Conservation (phyloP, 495 filamentous ascomycete genomes). For the Xylaria palmicola region DNA sequence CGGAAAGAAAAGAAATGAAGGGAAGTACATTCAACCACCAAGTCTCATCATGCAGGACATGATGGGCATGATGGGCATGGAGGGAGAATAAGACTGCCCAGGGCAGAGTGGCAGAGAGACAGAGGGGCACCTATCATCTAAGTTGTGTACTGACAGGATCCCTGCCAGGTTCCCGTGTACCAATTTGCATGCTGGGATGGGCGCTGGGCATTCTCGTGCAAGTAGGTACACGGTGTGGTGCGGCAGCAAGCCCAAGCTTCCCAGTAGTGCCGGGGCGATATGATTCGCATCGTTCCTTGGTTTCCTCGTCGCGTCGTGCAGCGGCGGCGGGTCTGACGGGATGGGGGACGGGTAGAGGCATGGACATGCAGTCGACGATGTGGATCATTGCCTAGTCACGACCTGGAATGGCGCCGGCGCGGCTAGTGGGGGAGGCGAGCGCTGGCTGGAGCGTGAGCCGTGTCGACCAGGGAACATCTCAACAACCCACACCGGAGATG, state of each 20-base stretch:
- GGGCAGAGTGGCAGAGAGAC: background rate
- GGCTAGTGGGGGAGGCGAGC: background rate
- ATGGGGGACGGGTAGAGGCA: conserved; percentile 17
- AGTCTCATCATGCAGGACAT: conserved; percentile 7
- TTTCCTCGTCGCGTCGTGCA: background rate
- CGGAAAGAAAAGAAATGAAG: conserved; percentile 6
- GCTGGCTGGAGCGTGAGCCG: conserved; percentile 1
- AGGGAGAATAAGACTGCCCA: background rate
- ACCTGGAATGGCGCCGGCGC: conserved; percentile 2
- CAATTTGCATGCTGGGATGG: conserved; percentile 10
- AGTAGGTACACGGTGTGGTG: conserved; percentile 14
- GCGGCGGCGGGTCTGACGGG: background rate
- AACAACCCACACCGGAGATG: conserved; percentile 9
- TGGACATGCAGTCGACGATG: background rate
- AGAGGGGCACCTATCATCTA: conserved; percentile 2
- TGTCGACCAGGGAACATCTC: background rate
- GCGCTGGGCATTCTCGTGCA: conserved; percentile 1
- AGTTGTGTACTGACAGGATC: conserved; percentile 2
- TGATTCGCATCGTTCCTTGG: background rate
- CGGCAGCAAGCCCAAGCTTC: background rate
- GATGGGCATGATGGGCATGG: background rate
- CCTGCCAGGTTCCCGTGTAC: conserved; percentile 12
- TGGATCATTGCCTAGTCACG: conserved; percentile 1
- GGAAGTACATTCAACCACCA: background rate
- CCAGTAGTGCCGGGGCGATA: background rate